phyloP scores from a whole-genome alignment of 257 asterid species.

The Gentiana dahurica region DNA sequence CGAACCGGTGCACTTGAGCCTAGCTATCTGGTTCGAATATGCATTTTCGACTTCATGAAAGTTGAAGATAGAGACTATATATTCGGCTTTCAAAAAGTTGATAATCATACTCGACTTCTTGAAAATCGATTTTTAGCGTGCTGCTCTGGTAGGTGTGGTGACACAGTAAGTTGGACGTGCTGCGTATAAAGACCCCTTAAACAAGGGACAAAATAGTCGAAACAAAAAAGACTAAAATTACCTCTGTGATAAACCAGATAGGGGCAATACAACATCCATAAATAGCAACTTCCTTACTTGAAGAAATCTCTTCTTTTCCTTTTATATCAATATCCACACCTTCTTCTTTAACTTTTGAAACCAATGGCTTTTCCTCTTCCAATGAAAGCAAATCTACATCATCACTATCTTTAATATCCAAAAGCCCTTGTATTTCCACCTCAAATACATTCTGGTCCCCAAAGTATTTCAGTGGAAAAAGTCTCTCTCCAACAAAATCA shows the following conservation, averaged over 20 bases:
- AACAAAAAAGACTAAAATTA: conserved; percentile 9
- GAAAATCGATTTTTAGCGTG: too few relatives aligned
- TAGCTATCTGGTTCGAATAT: too few relatives aligned
- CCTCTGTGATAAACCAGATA: conserved; percentile 98
- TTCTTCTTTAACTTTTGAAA: conserved; percentile 29
- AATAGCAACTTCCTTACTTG: conserved; percentile 71
- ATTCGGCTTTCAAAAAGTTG: not conserved
- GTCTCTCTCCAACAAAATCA: conserved; percentile 20
- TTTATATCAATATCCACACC: conserved; percentile 24
- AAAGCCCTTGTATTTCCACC: conserved; percentile 53
- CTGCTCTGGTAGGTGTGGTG: too few relatives aligned
- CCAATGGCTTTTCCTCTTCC: conserved; percentile 63
- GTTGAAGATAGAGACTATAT: too few relatives aligned
- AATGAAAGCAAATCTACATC: conserved; percentile 30
- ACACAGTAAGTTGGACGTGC: too few relatives aligned
- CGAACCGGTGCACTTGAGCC: too few relatives aligned
- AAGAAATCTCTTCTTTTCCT: conserved; percentile 32
- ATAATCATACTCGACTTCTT: not conserved
- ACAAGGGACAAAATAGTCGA: not conserved
- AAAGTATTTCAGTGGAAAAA: conserved; percentile 53
- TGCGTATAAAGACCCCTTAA: too few relatives aligned
- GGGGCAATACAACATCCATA: conserved; percentile 93
- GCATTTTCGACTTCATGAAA: too few relatives aligned
- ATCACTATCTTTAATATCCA: conserved; percentile 56
- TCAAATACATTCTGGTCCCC: conserved; percentile 56